Percentiles rank a stretch among this genome's conserved stretches.
Conservation (phyloP, 2,329 filamentous ascomycete species). For the Colletotrichum spaethianum region DNA sequence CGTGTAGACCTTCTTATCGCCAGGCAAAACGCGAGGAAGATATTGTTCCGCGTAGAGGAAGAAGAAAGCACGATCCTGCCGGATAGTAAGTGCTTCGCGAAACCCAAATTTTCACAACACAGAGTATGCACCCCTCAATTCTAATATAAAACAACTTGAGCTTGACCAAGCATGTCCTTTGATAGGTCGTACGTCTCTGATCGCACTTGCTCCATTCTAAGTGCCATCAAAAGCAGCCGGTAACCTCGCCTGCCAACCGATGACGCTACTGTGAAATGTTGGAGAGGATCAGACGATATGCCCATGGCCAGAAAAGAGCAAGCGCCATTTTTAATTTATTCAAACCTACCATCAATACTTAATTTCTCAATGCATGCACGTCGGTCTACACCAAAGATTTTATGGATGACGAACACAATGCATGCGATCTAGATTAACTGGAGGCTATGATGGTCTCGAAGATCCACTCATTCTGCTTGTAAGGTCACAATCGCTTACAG, state of each 20-base stretch:
- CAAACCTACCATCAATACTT: not conserved
- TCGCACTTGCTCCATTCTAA: not conserved
- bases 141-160: not conserved
- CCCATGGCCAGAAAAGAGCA: not conserved
- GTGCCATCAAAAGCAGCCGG: not conserved
- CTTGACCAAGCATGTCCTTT: no score
- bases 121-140: not conserved
- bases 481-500: not conserved
- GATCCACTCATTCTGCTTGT: not conserved
- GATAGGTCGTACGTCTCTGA: not conserved
- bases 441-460: not conserved
- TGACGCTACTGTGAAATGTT: slow-evolving; percentile 4
- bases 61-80: not conserved
- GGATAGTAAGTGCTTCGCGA: not conserved
- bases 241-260: not conserved
- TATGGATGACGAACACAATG: no score
- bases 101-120: no score
- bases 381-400: no score
- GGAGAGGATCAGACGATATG: slow-evolving; percentile 22
- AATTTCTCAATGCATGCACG: not conserved
- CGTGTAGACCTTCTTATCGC: not conserved
- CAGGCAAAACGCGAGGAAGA: not conserved
- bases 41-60: not conserved
- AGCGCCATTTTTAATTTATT: no score
- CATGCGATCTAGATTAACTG: not conserved